Conservation (phyloP, 2,329 filamentous ascomycete species). For the Raffaelea albimanens region DNA sequence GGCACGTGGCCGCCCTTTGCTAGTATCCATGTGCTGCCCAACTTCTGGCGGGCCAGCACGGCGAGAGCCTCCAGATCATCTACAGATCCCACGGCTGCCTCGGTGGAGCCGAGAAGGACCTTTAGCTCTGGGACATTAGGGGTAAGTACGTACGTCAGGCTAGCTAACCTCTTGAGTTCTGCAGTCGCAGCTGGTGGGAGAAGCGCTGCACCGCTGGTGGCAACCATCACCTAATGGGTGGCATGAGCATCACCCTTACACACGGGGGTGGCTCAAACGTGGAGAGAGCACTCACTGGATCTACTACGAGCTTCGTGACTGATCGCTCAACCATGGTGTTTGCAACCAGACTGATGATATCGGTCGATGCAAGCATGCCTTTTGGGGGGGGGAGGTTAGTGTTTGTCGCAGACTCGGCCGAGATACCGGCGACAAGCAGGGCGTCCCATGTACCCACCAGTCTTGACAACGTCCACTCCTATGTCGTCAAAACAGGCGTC, state of each 20-base stretch:
- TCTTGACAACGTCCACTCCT: constrained; percentile 83
- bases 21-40: constrained; percentile 73
- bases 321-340: constrained; percentile 49
- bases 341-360: constrained; percentile 60
- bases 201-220: constrained; percentile 65
- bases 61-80: constrained; percentile 62
- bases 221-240: constrained; percentile 70
- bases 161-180: constrained; percentile 53
- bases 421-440: too few relatives aligned
- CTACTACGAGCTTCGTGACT: constrained; percentile 54
- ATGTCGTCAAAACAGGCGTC: constrained; percentile 78
- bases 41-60: constrained; percentile 43
- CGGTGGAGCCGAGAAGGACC: constrained; percentile 45
- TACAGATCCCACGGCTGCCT: constrained; percentile 39
- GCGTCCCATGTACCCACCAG: constrained; percentile 49
- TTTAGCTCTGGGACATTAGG: constrained; percentile 70
- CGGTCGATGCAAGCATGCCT: constrained; percentile 76
- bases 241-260: not conserved
- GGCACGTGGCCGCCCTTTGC: constrained; percentile 90
- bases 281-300: constrained; percentile 49
- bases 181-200: constrained; percentile 56
- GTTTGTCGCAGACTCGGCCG: too few relatives aligned
- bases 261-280: not conserved
- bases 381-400: not conserved
- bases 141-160: constrained; percentile 59